Conservation (phyloP, 306 rosid genomes). For the Sophora flavescens region DNA sequence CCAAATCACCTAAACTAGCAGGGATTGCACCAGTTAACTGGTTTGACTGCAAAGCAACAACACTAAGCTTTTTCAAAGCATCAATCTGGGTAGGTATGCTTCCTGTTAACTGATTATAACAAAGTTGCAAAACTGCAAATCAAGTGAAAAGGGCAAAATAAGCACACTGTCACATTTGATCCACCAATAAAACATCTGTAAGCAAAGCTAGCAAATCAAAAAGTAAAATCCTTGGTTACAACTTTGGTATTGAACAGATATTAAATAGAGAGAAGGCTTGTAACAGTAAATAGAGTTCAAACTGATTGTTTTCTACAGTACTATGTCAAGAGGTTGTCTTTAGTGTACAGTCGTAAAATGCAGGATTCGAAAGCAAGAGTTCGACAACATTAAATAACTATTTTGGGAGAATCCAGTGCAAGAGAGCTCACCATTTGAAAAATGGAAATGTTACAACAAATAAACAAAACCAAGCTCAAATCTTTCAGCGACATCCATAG, state of each 20-base stretch:
- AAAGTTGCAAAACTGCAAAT: slow-evolving; percentile 76
- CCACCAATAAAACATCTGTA: slow-evolving; percentile 18
- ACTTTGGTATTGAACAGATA: slow-evolving; percentile 8
- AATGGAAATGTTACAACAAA: not conserved
- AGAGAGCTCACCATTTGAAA: not conserved
- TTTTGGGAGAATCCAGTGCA: not conserved
- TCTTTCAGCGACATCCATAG: slow-evolving; percentile 12
- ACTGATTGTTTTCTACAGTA: not conserved
- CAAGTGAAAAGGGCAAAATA: slow-evolving; percentile 43
- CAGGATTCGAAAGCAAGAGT: not conserved
- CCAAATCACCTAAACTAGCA: slow-evolving; percentile 73
- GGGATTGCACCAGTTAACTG: slow-evolving; percentile 75
- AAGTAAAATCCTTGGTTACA: not conserved
- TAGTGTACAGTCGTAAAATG: not conserved
- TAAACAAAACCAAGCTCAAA: slow-evolving; percentile 45
- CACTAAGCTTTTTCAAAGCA: slow-evolving; percentile 63
- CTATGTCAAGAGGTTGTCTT: not conserved
- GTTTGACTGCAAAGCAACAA: slow-evolving; percentile 72
- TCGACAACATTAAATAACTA: not conserved
- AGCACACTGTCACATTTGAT: slow-evolving; percentile 33
- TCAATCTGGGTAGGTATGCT: slow-evolving; percentile 75
- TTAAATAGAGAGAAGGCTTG: not conserved
- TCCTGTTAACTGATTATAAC: slow-evolving; percentile 74
- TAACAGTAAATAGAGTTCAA: not conserved
- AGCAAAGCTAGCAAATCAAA: slow-evolving; percentile 14